phyloP scores from a whole-genome alignment of 805 yeast species.

The Pichia cabralensis region DNA sequence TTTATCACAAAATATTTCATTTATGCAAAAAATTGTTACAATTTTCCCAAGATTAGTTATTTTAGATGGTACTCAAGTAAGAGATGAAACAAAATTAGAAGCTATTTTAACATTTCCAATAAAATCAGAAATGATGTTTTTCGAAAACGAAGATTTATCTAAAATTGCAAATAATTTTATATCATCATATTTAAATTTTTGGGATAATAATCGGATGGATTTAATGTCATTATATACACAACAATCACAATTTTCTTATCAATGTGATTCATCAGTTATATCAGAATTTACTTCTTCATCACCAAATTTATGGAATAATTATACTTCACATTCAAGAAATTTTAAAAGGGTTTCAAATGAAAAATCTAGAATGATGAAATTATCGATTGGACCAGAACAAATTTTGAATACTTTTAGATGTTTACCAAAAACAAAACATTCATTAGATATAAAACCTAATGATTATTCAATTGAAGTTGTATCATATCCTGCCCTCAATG shows the following conservation, averaged over 20 bases:
- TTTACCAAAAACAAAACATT: slow-evolving; percentile 75
- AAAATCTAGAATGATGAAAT: slow-evolving; percentile 45
- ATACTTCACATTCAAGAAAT: slow-evolving; percentile 69
- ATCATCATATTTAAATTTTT: slow-evolving; percentile 60
- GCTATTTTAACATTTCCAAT: slow-evolving; percentile 47
- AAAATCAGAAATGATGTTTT: slow-evolving; percentile 54
- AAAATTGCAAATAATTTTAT: slow-evolving; percentile 67
- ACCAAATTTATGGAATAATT: slow-evolving; percentile 45
- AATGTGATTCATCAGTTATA: slow-evolving; percentile 56
- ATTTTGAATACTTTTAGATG: slow-evolving; percentile 52
- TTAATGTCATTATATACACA: slow-evolving; percentile 66
- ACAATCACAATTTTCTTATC: slow-evolving; percentile 76
- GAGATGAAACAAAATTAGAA: slow-evolving; percentile 58
- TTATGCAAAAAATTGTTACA: slow-evolving; percentile 53
- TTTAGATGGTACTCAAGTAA: slow-evolving; percentile 66
- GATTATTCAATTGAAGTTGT: slow-evolving; percentile 70
- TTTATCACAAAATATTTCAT: slow-evolving; percentile 30
- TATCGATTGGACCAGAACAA: slow-evolving; percentile 59
- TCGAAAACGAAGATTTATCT: slow-evolving; percentile 68
- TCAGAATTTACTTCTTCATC: slow-evolving; percentile 17
- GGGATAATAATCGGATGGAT: slow-evolving; percentile 74
- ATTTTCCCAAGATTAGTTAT: slow-evolving; percentile 73
- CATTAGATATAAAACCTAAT: slow-evolving; percentile 49
- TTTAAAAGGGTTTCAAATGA: slow-evolving; percentile 49
- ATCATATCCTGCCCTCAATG: slow-evolving; percentile 61